Base-by-base conservation (phyloP, 306 rosid genomes). In the Pueraria montana region DNA sequence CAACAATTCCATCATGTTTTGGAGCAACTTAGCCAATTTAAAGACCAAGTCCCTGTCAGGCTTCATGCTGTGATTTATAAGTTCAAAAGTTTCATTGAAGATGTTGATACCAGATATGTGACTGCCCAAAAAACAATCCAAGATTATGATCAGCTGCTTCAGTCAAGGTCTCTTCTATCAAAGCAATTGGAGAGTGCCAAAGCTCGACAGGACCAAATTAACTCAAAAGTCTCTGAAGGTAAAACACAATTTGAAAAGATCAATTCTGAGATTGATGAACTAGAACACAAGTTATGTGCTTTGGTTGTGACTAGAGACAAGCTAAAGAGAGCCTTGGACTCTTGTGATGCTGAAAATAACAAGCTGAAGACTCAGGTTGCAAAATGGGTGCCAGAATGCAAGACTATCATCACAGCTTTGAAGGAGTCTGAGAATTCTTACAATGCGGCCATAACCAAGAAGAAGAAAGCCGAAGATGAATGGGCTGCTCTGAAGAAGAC, bases 121-220 rank as follows among this genome's bases (percentile, higher is more conserved):
- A 30, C 43, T 63, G 21, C 69, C 43, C 69, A 63, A 62, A 62
- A 62, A 62, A 62, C 68, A 12, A 62, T 62, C 18, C 40, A 62
- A 62, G 68, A 62, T 62, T 62, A 62, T 62, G 68, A 62, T 62
- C 68, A 62, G 20, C 40, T 62, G 40, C 68, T 62, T 42, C 42
- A 26, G 40, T 62, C 68, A 62, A 62, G 18, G 68, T 62, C 68
- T 26, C 38, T 26, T 62, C 18, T 62, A 27, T 62, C 68, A 62
- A 62, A 62, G 68, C 68, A 26, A 13, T 62, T 62, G 68, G 68
- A 62, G 27, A 26, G 68, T 13, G 68, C 40, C 68, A 62, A 62
- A 27, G 18, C 20, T 38, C n/a, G 3, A 27, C 18, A 62, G 11
- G 18, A 62, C 20, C 18, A 62, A 27, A 30, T 63, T 30, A 63